Evolutionary conservation across 2,329 filamentous ascomycete species (phyloP).

Genomic region (Fusarium virguliforme): DNA sequence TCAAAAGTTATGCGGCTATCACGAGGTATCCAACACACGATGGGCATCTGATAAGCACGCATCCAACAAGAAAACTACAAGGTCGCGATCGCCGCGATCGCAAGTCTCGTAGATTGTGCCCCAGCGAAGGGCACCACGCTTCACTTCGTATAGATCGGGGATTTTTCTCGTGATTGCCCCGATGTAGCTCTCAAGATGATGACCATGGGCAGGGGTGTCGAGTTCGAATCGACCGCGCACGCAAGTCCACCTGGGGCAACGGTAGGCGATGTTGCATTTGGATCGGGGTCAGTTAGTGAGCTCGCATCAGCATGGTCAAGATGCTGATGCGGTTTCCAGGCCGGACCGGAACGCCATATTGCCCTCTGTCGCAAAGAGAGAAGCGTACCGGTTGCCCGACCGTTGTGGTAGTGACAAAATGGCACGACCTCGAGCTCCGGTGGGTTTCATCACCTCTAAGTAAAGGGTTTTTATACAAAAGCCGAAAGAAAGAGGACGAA

Average conservation of each 20-base stretch:
- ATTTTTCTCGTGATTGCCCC: background rate
- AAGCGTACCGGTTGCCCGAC: background rate
- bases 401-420: background rate
- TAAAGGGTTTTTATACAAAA: too few species aligned
- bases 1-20: too few species aligned
- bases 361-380: background rate
- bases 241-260: too few species aligned
- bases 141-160: background rate
- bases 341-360: background rate
- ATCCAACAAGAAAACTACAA: background rate
- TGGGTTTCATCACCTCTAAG: background rate
- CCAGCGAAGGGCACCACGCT: background rate
- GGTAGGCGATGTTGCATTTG: too few species aligned
- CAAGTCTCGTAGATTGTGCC: background rate
- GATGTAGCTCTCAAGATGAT: background rate
- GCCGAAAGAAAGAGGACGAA: too few species aligned
- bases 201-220: background rate
- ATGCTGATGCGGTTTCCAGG: too few species aligned
- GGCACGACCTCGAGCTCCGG: background rate
- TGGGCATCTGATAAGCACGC: background rate
- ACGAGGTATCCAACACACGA: too few species aligned
- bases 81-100: background rate
- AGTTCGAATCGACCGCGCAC: background rate
- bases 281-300: too few species aligned
- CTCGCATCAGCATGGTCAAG: too few species aligned